These are phyloP conservation scores for Xylaria palmicola DNA, from an alignment of 495 filamentous ascomycete species.

Conservation along the genomic window DNA sequence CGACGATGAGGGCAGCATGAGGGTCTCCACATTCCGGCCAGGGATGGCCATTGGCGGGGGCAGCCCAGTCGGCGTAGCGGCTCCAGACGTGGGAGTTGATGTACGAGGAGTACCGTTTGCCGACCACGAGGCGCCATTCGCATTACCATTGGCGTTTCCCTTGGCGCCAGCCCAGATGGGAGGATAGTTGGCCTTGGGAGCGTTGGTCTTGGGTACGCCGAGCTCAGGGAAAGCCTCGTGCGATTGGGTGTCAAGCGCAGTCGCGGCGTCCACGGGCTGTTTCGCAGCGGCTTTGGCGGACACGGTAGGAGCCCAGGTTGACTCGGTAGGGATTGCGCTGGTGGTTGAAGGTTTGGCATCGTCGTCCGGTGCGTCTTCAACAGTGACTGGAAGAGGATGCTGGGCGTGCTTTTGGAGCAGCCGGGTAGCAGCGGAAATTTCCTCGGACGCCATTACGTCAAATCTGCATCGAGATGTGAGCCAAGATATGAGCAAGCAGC, in stretches of 20 bases:
- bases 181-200: slow-evolving; percentile 52
- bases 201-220: slow-evolving; percentile 66
- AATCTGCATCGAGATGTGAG: slow-evolving; percentile 5
- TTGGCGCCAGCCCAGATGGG: slow-evolving; percentile 58
- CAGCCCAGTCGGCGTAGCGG: slow-evolving; percentile 55
- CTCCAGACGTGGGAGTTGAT: slow-evolving; percentile 59
- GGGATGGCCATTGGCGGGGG: slow-evolving; percentile 68
- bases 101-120: slow-evolving; percentile 51
- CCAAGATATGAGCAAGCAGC: slow-evolving; percentile 8
- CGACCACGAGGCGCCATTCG: slow-evolving; percentile 56
- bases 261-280: slow-evolving; percentile 53
- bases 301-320: slow-evolving; percentile 41
- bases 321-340: slow-evolving; percentile 31
- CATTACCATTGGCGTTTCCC: slow-evolving; percentile 51
- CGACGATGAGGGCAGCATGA: slow-evolving; percentile 68
- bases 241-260: slow-evolving; percentile 72
- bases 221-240: slow-evolving; percentile 89
- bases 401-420: slow-evolving; percentile 76
- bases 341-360: slow-evolving; percentile 54
- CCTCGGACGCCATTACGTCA: slow-evolving; percentile 36
- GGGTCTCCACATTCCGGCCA: slow-evolving; percentile 72
- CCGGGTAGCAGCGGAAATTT: slow-evolving; percentile 65
- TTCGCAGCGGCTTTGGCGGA: slow-evolving; percentile 63
- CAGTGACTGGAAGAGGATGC: slow-evolving; percentile 63
- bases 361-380: slow-evolving; percentile 80